Percentiles rank a stretch among this genome's conserved stretches.
These are phyloP conservation scores for Fusarium pseudoanthophilum DNA, from an alignment of 2,329 filamentous ascomycete genomes.

Conservation along the genomic window DNA sequence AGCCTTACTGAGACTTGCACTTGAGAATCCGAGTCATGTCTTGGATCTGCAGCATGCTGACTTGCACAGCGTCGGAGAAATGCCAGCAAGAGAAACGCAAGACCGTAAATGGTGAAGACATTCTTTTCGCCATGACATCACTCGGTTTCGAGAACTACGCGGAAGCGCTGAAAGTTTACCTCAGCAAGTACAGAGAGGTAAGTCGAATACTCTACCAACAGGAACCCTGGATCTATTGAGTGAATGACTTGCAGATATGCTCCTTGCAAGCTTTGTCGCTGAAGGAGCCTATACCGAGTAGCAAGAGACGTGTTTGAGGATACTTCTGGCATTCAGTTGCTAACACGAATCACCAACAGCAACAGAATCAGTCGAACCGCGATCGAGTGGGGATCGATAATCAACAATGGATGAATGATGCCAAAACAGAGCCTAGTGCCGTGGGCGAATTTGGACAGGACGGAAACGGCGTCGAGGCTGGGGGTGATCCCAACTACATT, in stretches of 20 bases:
- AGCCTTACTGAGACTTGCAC: slow-evolving; percentile 11
- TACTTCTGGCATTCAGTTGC: slow-evolving; percentile 1
- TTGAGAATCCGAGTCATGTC: slow-evolving; percentile 27
- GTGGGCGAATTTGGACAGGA: slow-evolving; percentile 58
- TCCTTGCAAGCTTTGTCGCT: background rate
- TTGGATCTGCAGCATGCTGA: slow-evolving; percentile 37
- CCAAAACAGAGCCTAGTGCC: slow-evolving; percentile 47
- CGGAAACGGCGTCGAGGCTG: slow-evolving; percentile 54
- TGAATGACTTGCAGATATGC: background rate
- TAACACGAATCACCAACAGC: slow-evolving; percentile 41
- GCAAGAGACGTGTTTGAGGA: background rate
- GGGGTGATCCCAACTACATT: slow-evolving; percentile 59
- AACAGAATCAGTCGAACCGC: slow-evolving; percentile 56
- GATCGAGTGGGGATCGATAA: slow-evolving; percentile 52
- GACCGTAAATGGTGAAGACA: slow-evolving; percentile 98
- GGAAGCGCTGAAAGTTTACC: slow-evolving; percentile 96
- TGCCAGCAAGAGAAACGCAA: slow-evolving; percentile 99
- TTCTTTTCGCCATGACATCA: slow-evolving; percentile 98
- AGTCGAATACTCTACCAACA: slow-evolving; percentile 51
- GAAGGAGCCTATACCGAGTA: background rate
- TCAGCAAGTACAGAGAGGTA: slow-evolving; percentile 98
- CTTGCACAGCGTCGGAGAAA: slow-evolving; percentile 86
- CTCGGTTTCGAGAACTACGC: slow-evolving; percentile 99
- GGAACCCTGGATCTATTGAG: background rate
- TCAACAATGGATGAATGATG: slow-evolving; percentile 49